Percentiles rank a stretch among this genome's conserved stretches.
phyloP scores from a whole-genome alignment of 2,329 filamentous ascomycete genomes.

The Exophiala aquamarina region DNA sequence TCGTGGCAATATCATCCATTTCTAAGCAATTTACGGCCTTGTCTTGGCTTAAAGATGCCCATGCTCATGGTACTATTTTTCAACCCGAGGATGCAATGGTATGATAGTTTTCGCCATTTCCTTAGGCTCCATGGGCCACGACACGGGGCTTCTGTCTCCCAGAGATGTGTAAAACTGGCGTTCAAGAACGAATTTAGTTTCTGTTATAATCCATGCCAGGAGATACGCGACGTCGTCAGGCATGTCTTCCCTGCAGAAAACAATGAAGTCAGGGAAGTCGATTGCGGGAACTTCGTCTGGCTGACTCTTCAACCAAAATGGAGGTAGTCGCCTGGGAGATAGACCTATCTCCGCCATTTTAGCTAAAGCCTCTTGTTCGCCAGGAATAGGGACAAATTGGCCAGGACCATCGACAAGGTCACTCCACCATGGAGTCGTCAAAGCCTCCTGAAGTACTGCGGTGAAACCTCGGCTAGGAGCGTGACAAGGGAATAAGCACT shows the following conservation, averaged over 20 bases:
- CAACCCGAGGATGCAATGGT: neutral
- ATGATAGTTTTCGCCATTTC: neutral
- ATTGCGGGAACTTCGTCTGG: neutral
- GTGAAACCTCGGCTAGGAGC: no score
- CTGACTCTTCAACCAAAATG: neutral
- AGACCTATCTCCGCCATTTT: no score
- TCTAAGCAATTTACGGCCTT: no score
- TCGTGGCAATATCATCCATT: no score
- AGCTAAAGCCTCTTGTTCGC: no score
- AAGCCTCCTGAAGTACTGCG: conserved; percentile 1
- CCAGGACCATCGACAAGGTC: no score
- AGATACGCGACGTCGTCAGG: conserved; percentile 1
- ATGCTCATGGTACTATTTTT: neutral
- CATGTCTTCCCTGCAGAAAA: neutral
- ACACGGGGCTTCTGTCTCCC: no score
- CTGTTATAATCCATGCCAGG: neutral
- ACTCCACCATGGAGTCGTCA: neutral
- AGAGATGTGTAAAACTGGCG: neutral
- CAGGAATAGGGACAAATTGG: no score
- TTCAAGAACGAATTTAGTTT: neutral
- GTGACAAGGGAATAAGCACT: neutral
- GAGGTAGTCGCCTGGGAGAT: no score
- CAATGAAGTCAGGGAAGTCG: conserved; percentile 3
- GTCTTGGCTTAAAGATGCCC: neutral
- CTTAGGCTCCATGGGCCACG: neutral